A percentile compares a stretch with the other conserved stretches of the same genome.
Conservation (phyloP, 306 rosid species). For the Quercus aquifolioides region DNA sequence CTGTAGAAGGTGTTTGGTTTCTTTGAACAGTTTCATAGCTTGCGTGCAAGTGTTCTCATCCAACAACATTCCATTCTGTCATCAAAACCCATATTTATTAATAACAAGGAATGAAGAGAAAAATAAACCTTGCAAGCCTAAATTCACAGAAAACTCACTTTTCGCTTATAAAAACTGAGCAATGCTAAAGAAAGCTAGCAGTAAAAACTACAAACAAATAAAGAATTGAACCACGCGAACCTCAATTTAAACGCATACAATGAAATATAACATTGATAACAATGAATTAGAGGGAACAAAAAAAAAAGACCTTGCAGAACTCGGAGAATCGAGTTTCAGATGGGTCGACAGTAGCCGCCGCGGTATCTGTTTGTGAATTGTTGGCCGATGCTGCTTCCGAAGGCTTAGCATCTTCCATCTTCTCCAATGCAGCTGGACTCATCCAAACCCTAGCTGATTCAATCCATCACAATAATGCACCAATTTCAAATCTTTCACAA, state of each 20-base stretch:
- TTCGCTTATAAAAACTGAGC: too few species aligned
- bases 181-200: too few species aligned
- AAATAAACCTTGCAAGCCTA: too few species aligned
- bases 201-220: neutral
- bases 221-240: too few species aligned
- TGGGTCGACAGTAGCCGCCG: conserved; percentile 24
- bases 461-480: neutral
- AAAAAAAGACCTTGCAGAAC: conserved; percentile 56
- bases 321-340: conserved; percentile 49
- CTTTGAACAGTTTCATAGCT: conserved; percentile 59
- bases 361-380: conserved; percentile 18
- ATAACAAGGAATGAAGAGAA: neutral
- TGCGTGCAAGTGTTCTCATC: conserved; percentile 42
- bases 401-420: conserved; percentile 50
- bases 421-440: conserved; percentile 41
- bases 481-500: neutral
- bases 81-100: neutral
- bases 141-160: too few species aligned
- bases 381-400: conserved; percentile 6
- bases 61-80: conserved; percentile 62
- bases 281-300: neutral
- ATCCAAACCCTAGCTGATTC: conserved; percentile 35
- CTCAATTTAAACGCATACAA: too few species aligned
- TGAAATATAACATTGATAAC: neutral
- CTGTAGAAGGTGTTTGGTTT: conserved; percentile 54